Base-by-base conservation (phyloP, 163 green algal species). In the Scenedesmus sp. region DNA sequence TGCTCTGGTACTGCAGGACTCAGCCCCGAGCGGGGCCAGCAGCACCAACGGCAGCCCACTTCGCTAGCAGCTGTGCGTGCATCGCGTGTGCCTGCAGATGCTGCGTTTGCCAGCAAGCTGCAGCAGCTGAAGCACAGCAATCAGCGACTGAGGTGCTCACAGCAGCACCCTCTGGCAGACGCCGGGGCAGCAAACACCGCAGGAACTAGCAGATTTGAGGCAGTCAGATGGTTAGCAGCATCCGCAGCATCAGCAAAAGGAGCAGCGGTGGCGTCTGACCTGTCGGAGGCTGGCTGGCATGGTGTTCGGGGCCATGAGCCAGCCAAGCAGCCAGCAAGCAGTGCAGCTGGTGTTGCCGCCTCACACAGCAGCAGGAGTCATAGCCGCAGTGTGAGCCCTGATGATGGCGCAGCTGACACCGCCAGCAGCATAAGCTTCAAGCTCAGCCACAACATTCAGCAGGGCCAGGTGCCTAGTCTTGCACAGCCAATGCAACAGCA, bases 361-460 rank as follows among this genome's bases (percentile, higher is more conserved):
- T 61, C 51, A 33, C 4, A 72, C 59, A 72, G 22, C 59, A 33
- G 59, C 59, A 68, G 15, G 6, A n/a, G 33, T 33, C 22, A 65
- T 13, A 44, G 59, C 44, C 44, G 35, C 9, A 35, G 35, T 42
- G 7, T n/a, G 0, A 70, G 40, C 44, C 35, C 30, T 53, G 40
- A 12, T 59, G 78, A 84, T 0, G 7, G n/a, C n/a, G 44, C 80
- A 40, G 35, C 43, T 70, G 80, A 85, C 4, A 85, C 80, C n/a
- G 44, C 49, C 33, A 86, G 81, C 51, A 86, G 81, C 51, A 73
- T 86, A 30, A 78, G 81, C 51, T 86, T 86, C 30, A 49, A 49
- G 49, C 26, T 49, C 13, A n/a, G 81, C 13, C 44, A 16, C 33
- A 30, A 76, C 22, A 76, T 16, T 13, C 4, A 35, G 24, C 59